Conservation (phyloP, 495 filamentous ascomycete genomes). For the Talaromyces proteolyticus region DNA sequence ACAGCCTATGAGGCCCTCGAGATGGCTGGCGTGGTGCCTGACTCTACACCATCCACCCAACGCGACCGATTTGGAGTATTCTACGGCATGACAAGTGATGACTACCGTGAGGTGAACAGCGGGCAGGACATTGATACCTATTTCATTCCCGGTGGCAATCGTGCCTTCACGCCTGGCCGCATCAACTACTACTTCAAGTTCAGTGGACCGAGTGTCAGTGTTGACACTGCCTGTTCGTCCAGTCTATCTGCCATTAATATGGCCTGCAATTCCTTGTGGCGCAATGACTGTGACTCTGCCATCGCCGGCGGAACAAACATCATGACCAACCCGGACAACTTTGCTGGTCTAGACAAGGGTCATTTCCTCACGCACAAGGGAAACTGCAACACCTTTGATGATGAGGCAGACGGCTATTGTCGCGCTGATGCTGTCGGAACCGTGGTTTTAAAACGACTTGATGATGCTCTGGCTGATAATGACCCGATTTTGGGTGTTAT, state of each 20-base stretch:
- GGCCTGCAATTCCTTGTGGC: slow-evolving; percentile 76
- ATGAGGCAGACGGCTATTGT: slow-evolving; percentile 73
- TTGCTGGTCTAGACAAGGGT: slow-evolving; percentile 73
- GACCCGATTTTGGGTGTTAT: slow-evolving; percentile 69
- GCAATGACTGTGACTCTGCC: slow-evolving; percentile 78
- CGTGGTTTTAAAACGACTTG: slow-evolving; percentile 66
- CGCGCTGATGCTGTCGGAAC: slow-evolving; percentile 67
- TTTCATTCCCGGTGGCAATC: slow-evolving; percentile 84
- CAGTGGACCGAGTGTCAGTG: slow-evolving; percentile 75
- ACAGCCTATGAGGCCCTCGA: slow-evolving; percentile 90
- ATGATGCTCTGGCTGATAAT: slow-evolving; percentile 69
- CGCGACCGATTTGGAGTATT: slow-evolving; percentile 87
- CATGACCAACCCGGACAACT: slow-evolving; percentile 83
- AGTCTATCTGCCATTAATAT: slow-evolving; percentile 78
- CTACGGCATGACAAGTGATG: slow-evolving; percentile 88
- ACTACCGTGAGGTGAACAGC: slow-evolving; percentile 88
- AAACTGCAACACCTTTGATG: slow-evolving; percentile 75
- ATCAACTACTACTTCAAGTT: slow-evolving; percentile 91
- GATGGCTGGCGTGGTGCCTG: slow-evolving; percentile 83
- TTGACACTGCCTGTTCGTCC: slow-evolving; percentile 89
- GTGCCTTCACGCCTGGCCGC: slow-evolving; percentile 81
- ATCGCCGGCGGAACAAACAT: slow-evolving; percentile 77
- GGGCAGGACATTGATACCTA: slow-evolving; percentile 90
- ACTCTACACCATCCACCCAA: slow-evolving; percentile 77
- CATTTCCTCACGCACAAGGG: slow-evolving; percentile 78